Conservation (phyloP, 768 basidiomycete species). For the Boletus edulis region DNA sequence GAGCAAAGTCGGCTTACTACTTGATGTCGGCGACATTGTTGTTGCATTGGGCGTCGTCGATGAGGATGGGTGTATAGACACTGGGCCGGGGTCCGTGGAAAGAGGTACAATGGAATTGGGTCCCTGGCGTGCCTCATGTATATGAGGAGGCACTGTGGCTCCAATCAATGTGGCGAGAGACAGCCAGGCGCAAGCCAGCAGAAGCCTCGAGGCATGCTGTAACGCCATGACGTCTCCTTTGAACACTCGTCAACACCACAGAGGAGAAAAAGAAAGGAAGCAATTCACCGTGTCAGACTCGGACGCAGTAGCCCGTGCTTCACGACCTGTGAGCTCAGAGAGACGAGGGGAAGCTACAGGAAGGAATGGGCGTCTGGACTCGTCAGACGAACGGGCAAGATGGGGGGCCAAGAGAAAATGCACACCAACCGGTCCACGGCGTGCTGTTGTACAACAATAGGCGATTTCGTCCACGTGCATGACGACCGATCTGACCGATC, state of each 20-base stretch:
- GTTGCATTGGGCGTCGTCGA: neutral
- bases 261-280: neutral
- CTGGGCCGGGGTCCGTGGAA: constrained; percentile 6
- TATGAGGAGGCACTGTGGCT: constrained; percentile 12
- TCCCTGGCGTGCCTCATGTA: constrained; percentile 25
- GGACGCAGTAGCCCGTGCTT: neutral
- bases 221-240: constrained; percentile 14
- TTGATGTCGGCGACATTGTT: constrained; percentile 14
- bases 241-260: neutral
- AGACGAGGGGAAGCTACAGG: neutral
- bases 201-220: neutral
- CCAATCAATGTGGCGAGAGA: constrained; percentile 6
- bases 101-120: neutral
- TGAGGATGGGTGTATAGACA: neutral
- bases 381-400: neutral
- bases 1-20: constrained; percentile 12
- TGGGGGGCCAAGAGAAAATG: constrained; percentile 1
- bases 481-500: too few relatives aligned
- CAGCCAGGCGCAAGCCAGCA: constrained; percentile 7
- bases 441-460: constrained; percentile 5
- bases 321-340: neutral
- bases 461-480: constrained; percentile 15
- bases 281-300: neutral
- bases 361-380: neutral
- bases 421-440: neutral